phyloP scores from a whole-genome alignment of 2,329 filamentous ascomycete species.

The Exophiala sp. region DNA sequence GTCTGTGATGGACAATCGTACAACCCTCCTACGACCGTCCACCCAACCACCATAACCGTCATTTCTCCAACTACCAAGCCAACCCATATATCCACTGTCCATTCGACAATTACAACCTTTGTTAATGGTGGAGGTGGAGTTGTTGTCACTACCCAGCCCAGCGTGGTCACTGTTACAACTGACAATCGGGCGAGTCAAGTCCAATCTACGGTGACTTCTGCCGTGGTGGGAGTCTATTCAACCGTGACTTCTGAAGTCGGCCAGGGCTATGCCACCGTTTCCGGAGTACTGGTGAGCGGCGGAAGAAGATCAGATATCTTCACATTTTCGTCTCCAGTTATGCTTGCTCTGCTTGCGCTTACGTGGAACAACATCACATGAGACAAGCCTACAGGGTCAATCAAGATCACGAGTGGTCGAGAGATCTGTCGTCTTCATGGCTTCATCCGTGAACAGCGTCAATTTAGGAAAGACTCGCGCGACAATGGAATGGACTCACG shows the following conservation, averaged over 20 bases:
- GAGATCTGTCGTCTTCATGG: not conserved
- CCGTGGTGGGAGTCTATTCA: slow-evolving; percentile 10
- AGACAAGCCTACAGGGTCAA: not conserved
- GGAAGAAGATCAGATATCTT: not conserved
- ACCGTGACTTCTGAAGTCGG: slow-evolving; percentile 15
- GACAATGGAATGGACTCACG: too few relatives aligned
- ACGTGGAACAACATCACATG: slow-evolving; percentile 7
- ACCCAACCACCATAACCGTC: slow-evolving; percentile 11
- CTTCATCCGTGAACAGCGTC: too few relatives aligned
- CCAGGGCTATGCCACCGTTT: slow-evolving; percentile 16
- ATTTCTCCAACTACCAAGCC: slow-evolving; percentile 3
- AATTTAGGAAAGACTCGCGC: too few relatives aligned
- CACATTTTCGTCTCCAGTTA: not conserved
- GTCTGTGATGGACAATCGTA: slow-evolving; percentile 23
- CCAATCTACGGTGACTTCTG: slow-evolving; percentile 12
- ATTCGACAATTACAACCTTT: slow-evolving; percentile 7
- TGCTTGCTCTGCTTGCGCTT: slow-evolving; percentile 1
- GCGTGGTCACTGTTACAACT: slow-evolving; percentile 8
- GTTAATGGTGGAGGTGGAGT: slow-evolving; percentile 12
- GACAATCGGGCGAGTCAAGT: not conserved
- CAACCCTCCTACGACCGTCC: slow-evolving; percentile 6
- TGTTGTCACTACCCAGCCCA: slow-evolving; percentile 7
- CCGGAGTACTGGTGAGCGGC: slow-evolving; percentile 13
- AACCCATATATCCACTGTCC: slow-evolving; percentile 4
- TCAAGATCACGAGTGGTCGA: not conserved